phyloP scores from a whole-genome alignment of 495 filamentous ascomycete species.

The Tuber aestivum region DNA sequence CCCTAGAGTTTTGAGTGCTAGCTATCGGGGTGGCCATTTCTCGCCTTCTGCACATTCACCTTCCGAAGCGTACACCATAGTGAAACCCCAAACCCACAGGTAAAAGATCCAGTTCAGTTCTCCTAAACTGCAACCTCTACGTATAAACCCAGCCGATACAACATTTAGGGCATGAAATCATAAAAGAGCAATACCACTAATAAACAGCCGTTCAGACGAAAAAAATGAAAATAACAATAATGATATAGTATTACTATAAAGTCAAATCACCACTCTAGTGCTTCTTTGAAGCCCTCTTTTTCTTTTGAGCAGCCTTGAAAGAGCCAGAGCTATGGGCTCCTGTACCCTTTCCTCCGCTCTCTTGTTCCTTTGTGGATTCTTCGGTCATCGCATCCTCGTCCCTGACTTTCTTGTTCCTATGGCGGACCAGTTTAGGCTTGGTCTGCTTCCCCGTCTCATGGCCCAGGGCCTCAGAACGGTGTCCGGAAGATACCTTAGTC shows the following conservation, averaged over 20 bases:
- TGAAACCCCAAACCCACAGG: neutral
- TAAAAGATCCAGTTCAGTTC: neutral
- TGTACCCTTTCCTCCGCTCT: neutral
- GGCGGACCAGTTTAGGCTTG: neutral
- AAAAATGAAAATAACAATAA: neutral
- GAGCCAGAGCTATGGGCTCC: neutral
- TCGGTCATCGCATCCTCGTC: neutral
- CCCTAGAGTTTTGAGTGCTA: neutral
- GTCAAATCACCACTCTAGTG: neutral
- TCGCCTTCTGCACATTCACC: neutral
- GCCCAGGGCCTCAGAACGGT: neutral
- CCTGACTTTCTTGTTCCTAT: neutral
- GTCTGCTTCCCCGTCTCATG: neutral
- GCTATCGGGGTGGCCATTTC: neutral
- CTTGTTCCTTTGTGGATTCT: neutral
- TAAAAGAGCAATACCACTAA: neutral
- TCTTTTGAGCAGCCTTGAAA: neutral
- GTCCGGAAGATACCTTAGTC: neutral
- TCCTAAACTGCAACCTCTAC: neutral
- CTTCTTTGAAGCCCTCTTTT: neutral
- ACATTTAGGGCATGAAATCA: neutral
- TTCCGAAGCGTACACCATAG: neutral
- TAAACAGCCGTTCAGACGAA: neutral
- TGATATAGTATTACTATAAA: neutral
- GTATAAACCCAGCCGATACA: neutral